Evolutionary conservation across 306 rosid species (phyloP), one percentile per base, ranked within the genome.

Genomic region (Dicorynia guianensis): DNA sequence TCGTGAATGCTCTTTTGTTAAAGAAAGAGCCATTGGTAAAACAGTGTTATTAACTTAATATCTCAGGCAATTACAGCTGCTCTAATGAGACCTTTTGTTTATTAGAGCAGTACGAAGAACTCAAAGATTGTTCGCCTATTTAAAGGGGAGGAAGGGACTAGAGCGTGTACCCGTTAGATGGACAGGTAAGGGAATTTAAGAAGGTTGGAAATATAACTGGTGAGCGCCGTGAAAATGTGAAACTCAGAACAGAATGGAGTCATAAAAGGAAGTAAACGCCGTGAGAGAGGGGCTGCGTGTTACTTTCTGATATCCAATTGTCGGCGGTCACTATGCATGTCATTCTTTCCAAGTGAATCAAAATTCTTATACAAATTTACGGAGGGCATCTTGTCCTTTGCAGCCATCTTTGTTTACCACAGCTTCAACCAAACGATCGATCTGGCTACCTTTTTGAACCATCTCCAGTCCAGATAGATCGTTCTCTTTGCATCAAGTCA

Each of bases 111-210:
- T 46, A 46, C n/a, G 15, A 12, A 62, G 71, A 64, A 30, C 25
- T 62, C 7, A 12, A 35, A 36, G 72, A 14, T 25, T 14, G 69
- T 35, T 50, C n/a, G 70, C 11, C 35, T 83, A 56, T 86, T 83
- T 80, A 79, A 77, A 68, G 84, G 17, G 49, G 17, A 14, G 39
- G 9, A 63, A 59, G 59, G 61, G 68, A n/a, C 8, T 47, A 14
- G 77, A 69, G 64, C 65, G 84, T 71, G 84, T 40, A 50, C 30
- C 54, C 68, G 88, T 76, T 69, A 25, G 82, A 0, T 64, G 55
- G 90, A 87, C 75, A 81, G 98, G 88, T 93, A 66, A 73, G 89
- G 75, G 87, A 85, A 83, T 88, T 90, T 77, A 88, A 83, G 88
- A 78, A 56, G 78, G 80, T 39, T 1, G 53, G 7, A 15, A 5